Conservation (phyloP, 1,284 basidiomycete genomes). For the Papiliotrema laurentii region DNA sequence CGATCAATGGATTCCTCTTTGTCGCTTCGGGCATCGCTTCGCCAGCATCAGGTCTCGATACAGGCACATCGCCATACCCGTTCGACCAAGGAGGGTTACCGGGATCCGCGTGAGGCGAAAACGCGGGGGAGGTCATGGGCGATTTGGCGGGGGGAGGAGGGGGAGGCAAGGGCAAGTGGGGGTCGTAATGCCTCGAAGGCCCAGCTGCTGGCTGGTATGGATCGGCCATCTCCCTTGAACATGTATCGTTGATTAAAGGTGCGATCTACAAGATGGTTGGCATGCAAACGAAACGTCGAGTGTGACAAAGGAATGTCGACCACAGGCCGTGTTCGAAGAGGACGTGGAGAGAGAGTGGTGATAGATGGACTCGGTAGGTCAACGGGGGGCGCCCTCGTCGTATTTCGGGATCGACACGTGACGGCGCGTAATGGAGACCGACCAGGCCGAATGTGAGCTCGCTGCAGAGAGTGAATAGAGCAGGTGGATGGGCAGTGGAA, state of each 20-base stretch:
- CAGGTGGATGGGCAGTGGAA: too few species aligned
- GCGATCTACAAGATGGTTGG: neutral
- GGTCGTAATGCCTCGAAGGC: neutral
- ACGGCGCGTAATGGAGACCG: too few species aligned
- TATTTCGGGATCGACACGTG: too few species aligned
- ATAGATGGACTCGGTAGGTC: neutral
- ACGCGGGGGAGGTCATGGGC: constrained; percentile 7
- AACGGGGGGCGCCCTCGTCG: neutral
- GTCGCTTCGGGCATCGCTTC: constrained; percentile 11
- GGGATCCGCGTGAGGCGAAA: neutral
- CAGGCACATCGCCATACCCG: neutral
- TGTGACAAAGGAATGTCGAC: neutral
- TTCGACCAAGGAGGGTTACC: constrained; percentile 5
- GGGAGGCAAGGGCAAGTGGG: constrained; percentile 4
- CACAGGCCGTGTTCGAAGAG: neutral
- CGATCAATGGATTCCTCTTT: constrained; percentile 71
- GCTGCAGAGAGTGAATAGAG: too few species aligned
- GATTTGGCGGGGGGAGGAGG: constrained; percentile 4
- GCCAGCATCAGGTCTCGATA: neutral
- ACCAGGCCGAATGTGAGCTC: too few species aligned
- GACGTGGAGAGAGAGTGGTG: neutral
- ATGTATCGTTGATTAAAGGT: neutral
- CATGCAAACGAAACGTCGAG: neutral
- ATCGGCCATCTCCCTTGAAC: constrained; percentile 12
- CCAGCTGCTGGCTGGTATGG: constrained; percentile 9